phyloP scores from a whole-genome alignment of 768 basidiomycete species.

The Amanita pseudoporphyria region DNA sequence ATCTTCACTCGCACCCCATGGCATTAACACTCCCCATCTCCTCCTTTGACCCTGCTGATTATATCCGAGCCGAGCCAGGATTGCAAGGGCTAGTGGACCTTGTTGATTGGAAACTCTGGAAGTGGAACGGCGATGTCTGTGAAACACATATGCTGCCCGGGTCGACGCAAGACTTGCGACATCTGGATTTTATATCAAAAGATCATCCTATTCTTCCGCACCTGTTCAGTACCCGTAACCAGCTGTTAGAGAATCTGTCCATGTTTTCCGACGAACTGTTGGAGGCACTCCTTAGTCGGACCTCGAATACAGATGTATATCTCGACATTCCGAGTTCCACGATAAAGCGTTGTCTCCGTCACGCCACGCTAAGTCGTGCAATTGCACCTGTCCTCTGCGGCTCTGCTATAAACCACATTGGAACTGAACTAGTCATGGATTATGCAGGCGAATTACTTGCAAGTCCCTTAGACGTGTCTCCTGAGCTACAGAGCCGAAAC shows the following conservation, averaged over 20 bases:
- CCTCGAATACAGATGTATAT: constrained; percentile 54
- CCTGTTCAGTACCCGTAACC: constrained; percentile 54
- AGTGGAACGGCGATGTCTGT: constrained; percentile 48
- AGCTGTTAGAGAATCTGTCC: constrained; percentile 68
- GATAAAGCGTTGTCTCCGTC: constrained; percentile 58
- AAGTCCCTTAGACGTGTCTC: constrained; percentile 59
- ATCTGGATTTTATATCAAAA: constrained; percentile 35
- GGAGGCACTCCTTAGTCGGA: constrained; percentile 51
- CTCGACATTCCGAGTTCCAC: constrained; percentile 41
- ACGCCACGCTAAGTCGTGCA: constrained; percentile 52
- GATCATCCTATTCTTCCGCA: constrained; percentile 64
- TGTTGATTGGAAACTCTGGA: constrained; percentile 78
- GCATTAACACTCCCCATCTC: constrained; percentile 66
- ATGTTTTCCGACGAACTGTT: constrained; percentile 80
- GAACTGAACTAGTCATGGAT: constrained; percentile 74
- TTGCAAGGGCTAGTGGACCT: constrained; percentile 80
- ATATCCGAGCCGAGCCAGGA: constrained; percentile 68
- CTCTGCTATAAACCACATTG: constrained; percentile 71
- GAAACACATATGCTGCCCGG: constrained; percentile 42
- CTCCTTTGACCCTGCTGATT: constrained; percentile 60
- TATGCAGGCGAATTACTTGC: constrained; percentile 75
- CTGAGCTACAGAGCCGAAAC: constrained; percentile 33
- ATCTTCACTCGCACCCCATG: constrained; percentile 68
- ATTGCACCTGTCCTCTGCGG: constrained; percentile 79
- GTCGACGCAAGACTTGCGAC: constrained; percentile 31